Base-by-base conservation (phyloP, 2,329 filamentous ascomycete genomes). In the Pseudogymnoascus sp. region DNA sequence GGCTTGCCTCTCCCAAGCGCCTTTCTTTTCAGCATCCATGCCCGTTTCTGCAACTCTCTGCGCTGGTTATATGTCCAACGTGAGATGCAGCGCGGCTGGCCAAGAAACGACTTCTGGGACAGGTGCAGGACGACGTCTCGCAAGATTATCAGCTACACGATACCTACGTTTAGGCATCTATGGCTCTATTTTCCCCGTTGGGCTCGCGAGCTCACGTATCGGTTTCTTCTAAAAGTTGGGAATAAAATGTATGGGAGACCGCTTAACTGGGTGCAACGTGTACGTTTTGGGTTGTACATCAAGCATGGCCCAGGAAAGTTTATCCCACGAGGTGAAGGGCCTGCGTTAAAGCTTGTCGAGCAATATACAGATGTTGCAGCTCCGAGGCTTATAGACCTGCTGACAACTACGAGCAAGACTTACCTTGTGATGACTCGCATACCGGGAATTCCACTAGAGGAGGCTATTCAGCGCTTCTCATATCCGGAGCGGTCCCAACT, bases 401-500 rank as follows among this genome's bases (percentile, higher is more conserved):
- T 37, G 8, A n/a, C 15, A 34, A 38, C 21, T 41, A 10, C 5
- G 33, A 59, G 15, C 41, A 2, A 59, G 33, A 59, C 60, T n/a
- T 61, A 61, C 18, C 28, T 61, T 18, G 39, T 61, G 12, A 61
- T 61, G 60, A 61, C 57, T 5, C 60, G 60, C 13, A 3, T 59
- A 18, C 57, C 60, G 5, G 57, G 57, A 18, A 15, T 12, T 23
- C 33, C 56, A 10, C 30, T 59, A 12, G 13, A 45, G 23, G 12
- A 59, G 21, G 39, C 23, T 9, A 15, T 59, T 10, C 28, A 37
- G 23, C 30, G 21, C 15, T 41, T 59, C 56, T 59, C 60, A 10
- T 61, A 59, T 26, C 33, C 60, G 2, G 60, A 55, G 45, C 37
- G 60, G 10, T n/a, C 37, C 4, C 28, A 30, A 13, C 39, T 61